These are phyloP conservation scores for Meira miltonrushii DNA, from an alignment of 1,284 basidiomycete genomes.

Conservation along the genomic window DNA sequence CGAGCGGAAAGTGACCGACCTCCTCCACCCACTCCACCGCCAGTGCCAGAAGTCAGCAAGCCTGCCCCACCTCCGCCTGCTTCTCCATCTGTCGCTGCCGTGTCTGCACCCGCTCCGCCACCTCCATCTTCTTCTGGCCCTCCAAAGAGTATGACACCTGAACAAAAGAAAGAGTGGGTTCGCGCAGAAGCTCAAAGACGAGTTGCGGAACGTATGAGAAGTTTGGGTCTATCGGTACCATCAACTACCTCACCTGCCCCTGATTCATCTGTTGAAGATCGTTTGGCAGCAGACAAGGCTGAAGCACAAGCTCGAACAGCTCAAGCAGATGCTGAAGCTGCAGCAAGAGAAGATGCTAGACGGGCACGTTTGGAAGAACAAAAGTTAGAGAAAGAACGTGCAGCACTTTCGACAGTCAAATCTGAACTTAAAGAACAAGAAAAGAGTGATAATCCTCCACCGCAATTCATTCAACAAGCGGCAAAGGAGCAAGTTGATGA, in stretches of 20 bases:
- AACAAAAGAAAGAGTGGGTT: constrained; percentile 75
- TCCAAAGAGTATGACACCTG: constrained; percentile 72
- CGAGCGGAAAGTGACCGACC: constrained; percentile 56
- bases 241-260: constrained; percentile 9
- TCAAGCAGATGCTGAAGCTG: constrained; percentile 48
- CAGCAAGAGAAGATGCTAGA: constrained; percentile 46
- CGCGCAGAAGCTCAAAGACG: constrained; percentile 76
- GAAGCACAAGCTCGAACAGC: constrained; percentile 45
- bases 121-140: constrained; percentile 58
- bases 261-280: constrained; percentile 44
- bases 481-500: constrained; percentile 27
- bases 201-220: constrained; percentile 79
- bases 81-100: constrained; percentile 55
- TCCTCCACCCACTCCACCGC: constrained; percentile 52
- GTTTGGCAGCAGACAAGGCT: constrained; percentile 42
- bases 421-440: constrained; percentile 33
- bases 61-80: constrained; percentile 27
- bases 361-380: constrained; percentile 45
- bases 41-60: constrained; percentile 41
- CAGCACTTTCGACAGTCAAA: constrained; percentile 32
- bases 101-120: constrained; percentile 56
- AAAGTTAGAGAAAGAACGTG: constrained; percentile 31
- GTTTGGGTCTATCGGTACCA: constrained; percentile 65
- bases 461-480: constrained; percentile 32
- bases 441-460: constrained; percentile 23